Evolutionary conservation across 2,329 filamentous ascomycete species (phyloP).

Genomic region (Stemphylium beticola): DNA sequence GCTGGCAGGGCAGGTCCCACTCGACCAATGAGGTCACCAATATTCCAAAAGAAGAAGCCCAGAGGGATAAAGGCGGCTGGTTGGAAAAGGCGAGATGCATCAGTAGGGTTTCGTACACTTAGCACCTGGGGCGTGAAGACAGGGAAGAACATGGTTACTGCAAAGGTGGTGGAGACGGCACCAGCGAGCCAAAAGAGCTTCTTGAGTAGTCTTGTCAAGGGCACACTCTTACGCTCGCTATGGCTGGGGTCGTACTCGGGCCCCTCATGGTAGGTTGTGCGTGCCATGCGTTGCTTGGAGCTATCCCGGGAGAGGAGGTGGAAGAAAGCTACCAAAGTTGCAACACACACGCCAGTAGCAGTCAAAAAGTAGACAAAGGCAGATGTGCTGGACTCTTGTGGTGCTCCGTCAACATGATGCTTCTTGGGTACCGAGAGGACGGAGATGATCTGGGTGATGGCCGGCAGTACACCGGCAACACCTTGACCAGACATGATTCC

Average conservation of each 20-base stretch:
- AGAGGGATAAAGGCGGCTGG: conserved; percentile 85
- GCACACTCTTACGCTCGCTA: conserved; percentile 55
- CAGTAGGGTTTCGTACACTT: conserved; percentile 49
- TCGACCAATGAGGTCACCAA: conserved; percentile 82
- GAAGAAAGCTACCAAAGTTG: conserved; percentile 74
- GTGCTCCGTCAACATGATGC: conserved; percentile 44
- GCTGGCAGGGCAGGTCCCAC: conserved; percentile 67
- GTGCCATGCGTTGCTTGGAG: conserved; percentile 33
- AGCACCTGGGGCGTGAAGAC: conserved; percentile 73
- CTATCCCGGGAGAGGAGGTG: conserved; percentile 68
- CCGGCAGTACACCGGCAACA: conserved; percentile 87
- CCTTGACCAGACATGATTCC: conserved; percentile 96
- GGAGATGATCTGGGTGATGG: conserved; percentile 83
- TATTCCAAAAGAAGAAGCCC: conserved; percentile 91
- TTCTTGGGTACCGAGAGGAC: conserved; percentile 69
- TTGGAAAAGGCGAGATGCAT: conserved; percentile 66
- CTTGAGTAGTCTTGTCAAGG: conserved; percentile 70
- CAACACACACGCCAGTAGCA: conserved; percentile 75
- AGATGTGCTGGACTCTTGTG: conserved; percentile 63
- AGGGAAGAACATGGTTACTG: conserved; percentile 91
- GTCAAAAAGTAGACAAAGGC: conserved; percentile 93
- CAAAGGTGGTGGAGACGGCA: conserved; percentile 82
- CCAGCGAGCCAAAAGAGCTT: conserved; percentile 80
- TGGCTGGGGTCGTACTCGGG: conserved; percentile 26
- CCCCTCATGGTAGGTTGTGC: conserved; percentile 26